Evolutionary conservation across 805 yeast genomes (phyloP).

Genomic region (Allodekkera sacchari): DNA sequence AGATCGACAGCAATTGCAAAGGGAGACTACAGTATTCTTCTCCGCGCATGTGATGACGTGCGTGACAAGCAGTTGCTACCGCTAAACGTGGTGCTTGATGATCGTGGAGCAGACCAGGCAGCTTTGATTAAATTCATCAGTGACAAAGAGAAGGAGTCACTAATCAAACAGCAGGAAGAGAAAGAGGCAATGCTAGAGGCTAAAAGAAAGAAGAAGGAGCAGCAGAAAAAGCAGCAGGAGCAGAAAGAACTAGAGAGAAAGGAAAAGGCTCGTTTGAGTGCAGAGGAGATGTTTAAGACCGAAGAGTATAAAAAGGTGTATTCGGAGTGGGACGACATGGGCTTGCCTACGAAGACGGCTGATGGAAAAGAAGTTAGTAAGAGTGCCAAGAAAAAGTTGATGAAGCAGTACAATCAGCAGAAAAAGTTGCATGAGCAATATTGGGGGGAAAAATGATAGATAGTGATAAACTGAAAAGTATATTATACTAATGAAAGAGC

Average conservation of each 20-base stretch:
- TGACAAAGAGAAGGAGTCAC: constrained; percentile 57
- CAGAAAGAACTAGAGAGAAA: constrained; percentile 54
- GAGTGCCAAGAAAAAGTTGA: constrained; percentile 75
- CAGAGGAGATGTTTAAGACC: constrained; percentile 66
- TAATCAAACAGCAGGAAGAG: constrained; percentile 51
- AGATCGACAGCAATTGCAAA: constrained; percentile 64
- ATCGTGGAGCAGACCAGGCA: constrained; percentile 67
- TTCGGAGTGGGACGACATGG: constrained; percentile 75
- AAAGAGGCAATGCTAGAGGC: constrained; percentile 39
- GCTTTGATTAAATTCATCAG: constrained; percentile 79
- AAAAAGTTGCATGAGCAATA: constrained; percentile 74
- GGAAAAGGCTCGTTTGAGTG: constrained; percentile 61
- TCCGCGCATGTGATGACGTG: constrained; percentile 65
- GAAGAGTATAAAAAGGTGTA: constrained; percentile 32
- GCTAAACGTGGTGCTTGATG: constrained; percentile 81
- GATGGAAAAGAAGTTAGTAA: constrained; percentile 81
- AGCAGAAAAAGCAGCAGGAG: constrained; percentile 50
- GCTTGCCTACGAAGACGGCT: constrained; percentile 69
- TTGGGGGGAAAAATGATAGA: constrained; percentile 12
- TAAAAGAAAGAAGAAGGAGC: constrained; percentile 40
- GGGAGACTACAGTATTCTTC: constrained; percentile 42
- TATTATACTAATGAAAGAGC: no score
- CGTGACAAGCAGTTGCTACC: constrained; percentile 65
- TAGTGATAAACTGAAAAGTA: no score
- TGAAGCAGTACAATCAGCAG: constrained; percentile 72